These are phyloP conservation scores for Ascochyta fabae DNA, from an alignment of 2,329 filamentous ascomycete species.

Conservation along the genomic window DNA sequence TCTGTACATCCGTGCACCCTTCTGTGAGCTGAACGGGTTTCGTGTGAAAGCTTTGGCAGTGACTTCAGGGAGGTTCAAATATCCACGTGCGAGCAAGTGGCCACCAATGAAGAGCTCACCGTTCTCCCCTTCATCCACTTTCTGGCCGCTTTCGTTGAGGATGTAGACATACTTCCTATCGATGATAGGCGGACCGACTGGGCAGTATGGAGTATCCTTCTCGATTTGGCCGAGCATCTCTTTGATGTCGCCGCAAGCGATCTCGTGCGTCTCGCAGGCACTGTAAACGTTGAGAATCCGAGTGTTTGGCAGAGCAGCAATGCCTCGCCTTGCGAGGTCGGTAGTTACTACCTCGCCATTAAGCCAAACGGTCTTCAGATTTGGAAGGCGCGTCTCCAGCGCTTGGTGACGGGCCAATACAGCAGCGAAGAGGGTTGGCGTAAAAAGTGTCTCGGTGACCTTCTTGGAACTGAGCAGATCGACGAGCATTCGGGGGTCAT, in stretches of 20 bases:
- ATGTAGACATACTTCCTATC: conserved; percentile 73
- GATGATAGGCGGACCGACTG: conserved; percentile 72
- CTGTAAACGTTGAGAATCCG: conserved; percentile 82
- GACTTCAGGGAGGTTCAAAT: conserved; percentile 79
- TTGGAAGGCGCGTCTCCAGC: conserved; percentile 67
- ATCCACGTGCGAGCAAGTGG: conserved; percentile 71
- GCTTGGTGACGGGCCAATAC: conserved; percentile 73
- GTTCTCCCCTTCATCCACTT: conserved; percentile 64
- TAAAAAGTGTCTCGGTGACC: conserved; percentile 84
- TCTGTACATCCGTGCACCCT: conserved; percentile 73
- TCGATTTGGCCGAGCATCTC: conserved; percentile 65
- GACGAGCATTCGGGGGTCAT: conserved; percentile 76
- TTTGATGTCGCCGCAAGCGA: conserved; percentile 76
- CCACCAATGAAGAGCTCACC: conserved; percentile 81
- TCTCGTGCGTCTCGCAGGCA: conserved; percentile 81
- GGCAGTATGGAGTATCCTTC: conserved; percentile 70
- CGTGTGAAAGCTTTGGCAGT: conserved; percentile 74
- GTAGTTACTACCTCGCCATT: conserved; percentile 85
- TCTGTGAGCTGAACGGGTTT: conserved; percentile 66
- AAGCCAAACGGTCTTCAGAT: conserved; percentile 75
- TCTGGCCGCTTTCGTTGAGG: conserved; percentile 71
- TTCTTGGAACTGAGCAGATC: conserved; percentile 69
- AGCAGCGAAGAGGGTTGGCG: conserved; percentile 77
- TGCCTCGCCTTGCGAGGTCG: conserved; percentile 72
- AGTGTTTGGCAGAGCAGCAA: conserved; percentile 70